Percentiles rank a stretch among this genome's conserved stretches.
Evolutionary conservation across 306 rosid species (phyloP).

Genomic region (Trifolium pratense): DNA sequence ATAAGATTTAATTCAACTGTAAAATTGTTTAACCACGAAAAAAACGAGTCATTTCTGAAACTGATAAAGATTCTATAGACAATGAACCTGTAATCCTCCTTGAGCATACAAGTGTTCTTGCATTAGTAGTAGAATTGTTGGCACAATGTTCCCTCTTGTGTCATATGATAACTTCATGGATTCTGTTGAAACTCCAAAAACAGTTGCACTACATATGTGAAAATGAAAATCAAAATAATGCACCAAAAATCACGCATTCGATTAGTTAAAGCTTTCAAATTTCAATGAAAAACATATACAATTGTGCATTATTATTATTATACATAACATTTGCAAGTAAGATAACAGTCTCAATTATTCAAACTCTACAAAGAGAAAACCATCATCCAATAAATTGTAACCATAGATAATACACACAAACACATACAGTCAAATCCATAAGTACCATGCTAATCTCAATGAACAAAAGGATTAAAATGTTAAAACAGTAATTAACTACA

Average conservation of each 20-base stretch:
- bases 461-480: constrained; percentile 4
- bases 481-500: neutral
- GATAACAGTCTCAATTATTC: neutral
- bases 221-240: constrained; percentile 31
- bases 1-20: constrained; percentile 22
- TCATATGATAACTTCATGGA: constrained; percentile 83
- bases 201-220: constrained; percentile 59
- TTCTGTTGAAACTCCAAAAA: constrained; percentile 86
- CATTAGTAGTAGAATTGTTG: constrained; percentile 79
- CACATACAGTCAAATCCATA: constrained; percentile 13
- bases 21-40: constrained; percentile 19
- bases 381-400: neutral
- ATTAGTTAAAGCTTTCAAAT: neutral
- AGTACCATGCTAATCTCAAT: neutral
- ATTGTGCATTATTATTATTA: too few relatives aligned
- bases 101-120: constrained; percentile 68
- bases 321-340: neutral
- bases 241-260: constrained; percentile 18
- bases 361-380: neutral
- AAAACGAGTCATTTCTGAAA: neutral
- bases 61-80: constrained; percentile 14
- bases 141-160: constrained; percentile 79
- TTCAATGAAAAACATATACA: neutral
- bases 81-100: constrained; percentile 77
- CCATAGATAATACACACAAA: neutral